These are phyloP conservation scores for Pyrenopolyporus hunteri DNA, from an alignment of 495 filamentous ascomycete species.

Conservation along the genomic window DNA sequence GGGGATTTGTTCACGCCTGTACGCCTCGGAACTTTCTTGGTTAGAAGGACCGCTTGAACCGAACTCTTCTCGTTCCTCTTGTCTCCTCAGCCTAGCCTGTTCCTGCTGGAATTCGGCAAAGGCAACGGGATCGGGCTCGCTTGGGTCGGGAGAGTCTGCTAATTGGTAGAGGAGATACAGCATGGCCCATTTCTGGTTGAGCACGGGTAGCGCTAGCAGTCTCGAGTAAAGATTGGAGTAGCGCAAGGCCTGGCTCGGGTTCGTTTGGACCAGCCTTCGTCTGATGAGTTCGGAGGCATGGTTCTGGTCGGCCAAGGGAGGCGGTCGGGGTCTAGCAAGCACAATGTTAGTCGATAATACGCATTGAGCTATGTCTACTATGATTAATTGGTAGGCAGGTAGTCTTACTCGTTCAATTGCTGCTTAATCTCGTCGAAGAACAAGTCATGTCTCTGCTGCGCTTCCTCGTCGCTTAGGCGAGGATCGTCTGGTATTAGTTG, in stretches of 20 bases:
- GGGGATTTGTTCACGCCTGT: conserved; percentile 13
- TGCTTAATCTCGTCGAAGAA: conserved; percentile 57
- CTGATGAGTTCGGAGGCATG: conserved; percentile 92
- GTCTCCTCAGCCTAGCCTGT: conserved; percentile 32
- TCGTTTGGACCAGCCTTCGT: conserved; percentile 76
- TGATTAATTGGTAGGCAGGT: not conserved
- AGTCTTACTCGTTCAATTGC: conserved; percentile 54
- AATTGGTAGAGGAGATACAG: conserved; percentile 87
- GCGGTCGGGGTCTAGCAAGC: conserved; percentile 37
- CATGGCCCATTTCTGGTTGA: conserved; percentile 96
- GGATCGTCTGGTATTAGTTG: conserved; percentile 58
- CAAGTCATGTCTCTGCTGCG: conserved; percentile 57
- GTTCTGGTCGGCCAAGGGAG: conserved; percentile 69
- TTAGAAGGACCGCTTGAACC: conserved; percentile 37
- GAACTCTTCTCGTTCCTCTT: conserved; percentile 34
- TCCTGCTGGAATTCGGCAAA: conserved; percentile 44
- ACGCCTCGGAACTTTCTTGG: conserved; percentile 18
- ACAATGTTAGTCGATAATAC: conserved; percentile 27
- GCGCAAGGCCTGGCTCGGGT: conserved; percentile 81
- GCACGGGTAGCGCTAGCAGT: conserved; percentile 84
- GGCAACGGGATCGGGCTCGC: conserved; percentile 46
- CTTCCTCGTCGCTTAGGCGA: conserved; percentile 54
- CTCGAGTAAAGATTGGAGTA: conserved; percentile 89
- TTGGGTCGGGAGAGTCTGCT: conserved; percentile 64
- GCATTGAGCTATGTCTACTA: not conserved